Evolutionary conservation across 1,139 yeast species (phyloP).

Genomic region (Lodderomyces orthopsilosis): DNA sequence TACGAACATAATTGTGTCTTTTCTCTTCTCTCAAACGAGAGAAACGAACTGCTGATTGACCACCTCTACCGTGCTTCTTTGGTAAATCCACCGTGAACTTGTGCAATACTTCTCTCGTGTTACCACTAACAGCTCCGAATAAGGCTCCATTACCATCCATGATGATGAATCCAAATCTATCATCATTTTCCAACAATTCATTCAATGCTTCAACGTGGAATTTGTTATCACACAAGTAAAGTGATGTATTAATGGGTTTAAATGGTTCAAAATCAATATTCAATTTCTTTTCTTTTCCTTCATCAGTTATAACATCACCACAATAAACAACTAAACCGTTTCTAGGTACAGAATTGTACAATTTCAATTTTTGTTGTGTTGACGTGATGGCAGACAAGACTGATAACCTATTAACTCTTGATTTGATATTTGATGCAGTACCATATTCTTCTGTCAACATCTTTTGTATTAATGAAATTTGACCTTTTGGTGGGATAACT

Average conservation of each 20-base stretch:
- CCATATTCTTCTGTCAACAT: slow-evolving; percentile 98
- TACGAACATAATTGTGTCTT: slow-evolving; percentile 96
- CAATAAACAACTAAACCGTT: slow-evolving; percentile 95
- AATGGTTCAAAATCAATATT: slow-evolving; percentile 96
- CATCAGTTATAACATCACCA: slow-evolving; percentile 96
- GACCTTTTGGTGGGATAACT: slow-evolving; percentile 93
- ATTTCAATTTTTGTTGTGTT: slow-evolving; percentile 91
- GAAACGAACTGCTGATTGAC: slow-evolving; percentile 99
- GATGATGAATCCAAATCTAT: slow-evolving; percentile 92
- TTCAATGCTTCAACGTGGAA: slow-evolving; percentile 96
- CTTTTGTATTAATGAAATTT: slow-evolving; percentile 81
- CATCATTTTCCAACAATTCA: slow-evolving; percentile 91
- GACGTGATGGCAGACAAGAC: slow-evolving; percentile 96
- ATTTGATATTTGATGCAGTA: slow-evolving; percentile 95
- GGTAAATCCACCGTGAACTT: slow-evolving; percentile 97
- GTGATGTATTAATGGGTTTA: slow-evolving; percentile 95
- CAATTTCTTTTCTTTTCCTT: slow-evolving; percentile 94
- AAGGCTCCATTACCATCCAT: slow-evolving; percentile 99
- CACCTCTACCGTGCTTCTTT: slow-evolving; percentile 99
- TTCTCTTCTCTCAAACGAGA: slow-evolving; percentile 98
- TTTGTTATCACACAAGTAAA: slow-evolving; percentile 94
- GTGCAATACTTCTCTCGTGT: slow-evolving; percentile 92
- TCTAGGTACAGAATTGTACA: slow-evolving; percentile 84
- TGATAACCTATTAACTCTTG: slow-evolving; percentile 93
- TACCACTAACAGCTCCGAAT: slow-evolving; percentile 95